Evolutionary conservation across 2,329 filamentous ascomycete genomes (phyloP), one percentile per base, ranked within the genome.

Genomic region (Claviceps maximensis): DNA sequence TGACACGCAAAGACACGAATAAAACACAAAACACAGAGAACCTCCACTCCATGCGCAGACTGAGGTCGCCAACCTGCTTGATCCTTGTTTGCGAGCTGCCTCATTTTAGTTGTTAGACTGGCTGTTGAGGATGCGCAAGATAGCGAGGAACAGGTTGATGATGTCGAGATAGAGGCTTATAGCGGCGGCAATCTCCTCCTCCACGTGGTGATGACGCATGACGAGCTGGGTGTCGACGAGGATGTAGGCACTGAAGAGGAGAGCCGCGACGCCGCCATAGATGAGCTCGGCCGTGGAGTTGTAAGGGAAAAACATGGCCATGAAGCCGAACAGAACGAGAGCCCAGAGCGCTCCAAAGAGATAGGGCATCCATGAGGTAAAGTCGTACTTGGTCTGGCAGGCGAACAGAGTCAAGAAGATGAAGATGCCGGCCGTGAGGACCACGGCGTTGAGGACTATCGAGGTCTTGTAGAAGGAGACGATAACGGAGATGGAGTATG

Each of bases 351-450:
- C 84, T 54, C 90, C 90, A 63, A 94, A 94, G 3, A 97, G 80
- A 67, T 96, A 97, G 19, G 93, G 91, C 75, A 91, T 87, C 91
- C 93, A 98, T 58, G 82, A 85, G 1, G 91, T 97, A 68, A 98
- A 98, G 74, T 98, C 93, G 67, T 98, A 98, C 69, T 94, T 95
- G 58, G 87, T 87, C 75, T 98, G 93, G 79, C 90, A 95, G 49
- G 93, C 93, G 68, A 98, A 97, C 46, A 90, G 70, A 1, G 85
- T 88, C 50, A 89, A 79, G 63, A 87, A 82, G 61, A 88, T 74
- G 65, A 91, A 90, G 64, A 90, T 87, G 50, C 84, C 86, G 17
- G 83, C 85, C 50, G 93, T 98, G 54, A 98, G 82, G 58, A 95
- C 71, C 36, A 95, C 84, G 17, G 93, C 93, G 70, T 95, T 85